These are phyloP conservation scores for Daldinia sp. DNA, from an alignment of 2,329 filamentous ascomycete species.

Conservation along the genomic window DNA sequence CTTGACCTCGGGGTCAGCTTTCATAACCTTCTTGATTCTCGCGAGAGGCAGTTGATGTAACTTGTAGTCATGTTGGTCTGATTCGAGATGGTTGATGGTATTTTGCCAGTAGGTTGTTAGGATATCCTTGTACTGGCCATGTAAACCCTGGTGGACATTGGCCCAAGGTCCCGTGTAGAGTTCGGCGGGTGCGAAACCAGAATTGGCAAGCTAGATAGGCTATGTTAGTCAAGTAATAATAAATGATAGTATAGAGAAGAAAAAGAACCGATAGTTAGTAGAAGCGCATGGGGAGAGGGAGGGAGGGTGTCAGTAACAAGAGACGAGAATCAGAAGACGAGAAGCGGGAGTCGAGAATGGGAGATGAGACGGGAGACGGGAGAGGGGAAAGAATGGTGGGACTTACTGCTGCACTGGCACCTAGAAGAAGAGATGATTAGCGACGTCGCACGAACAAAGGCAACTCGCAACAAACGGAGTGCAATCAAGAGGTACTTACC, in stretches of 20 bases:
- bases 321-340: not conserved
- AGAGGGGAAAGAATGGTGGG: constrained; percentile 37
- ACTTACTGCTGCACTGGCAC: constrained; percentile 62
- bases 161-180: constrained; percentile 95
- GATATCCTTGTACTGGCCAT: constrained; percentile 94
- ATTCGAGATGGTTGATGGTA: constrained; percentile 94
- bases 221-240: constrained; percentile 37
- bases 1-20: constrained; percentile 98
- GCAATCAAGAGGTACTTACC: constrained; percentile 63
- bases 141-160: constrained; percentile 96
- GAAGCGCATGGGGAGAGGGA: constrained; percentile 2
- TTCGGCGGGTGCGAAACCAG: constrained; percentile 91
- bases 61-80: constrained; percentile 97
- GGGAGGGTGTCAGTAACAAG: not conserved
- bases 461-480: constrained; percentile 43
- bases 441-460: constrained; percentile 50
- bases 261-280: constrained; percentile 26
- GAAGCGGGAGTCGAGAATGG: constrained; percentile 34
- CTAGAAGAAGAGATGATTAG: constrained; percentile 55
- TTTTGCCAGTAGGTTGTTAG: constrained; percentile 99
- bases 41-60: constrained; percentile 95
- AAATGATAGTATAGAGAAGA: constrained; percentile 3
- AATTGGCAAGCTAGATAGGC: constrained; percentile 77
- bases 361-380: constrained; percentile 30
- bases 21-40: constrained; percentile 99